phyloP scores from a whole-genome alignment of 345 rosid species.

The Aurinia saxatilis region DNA sequence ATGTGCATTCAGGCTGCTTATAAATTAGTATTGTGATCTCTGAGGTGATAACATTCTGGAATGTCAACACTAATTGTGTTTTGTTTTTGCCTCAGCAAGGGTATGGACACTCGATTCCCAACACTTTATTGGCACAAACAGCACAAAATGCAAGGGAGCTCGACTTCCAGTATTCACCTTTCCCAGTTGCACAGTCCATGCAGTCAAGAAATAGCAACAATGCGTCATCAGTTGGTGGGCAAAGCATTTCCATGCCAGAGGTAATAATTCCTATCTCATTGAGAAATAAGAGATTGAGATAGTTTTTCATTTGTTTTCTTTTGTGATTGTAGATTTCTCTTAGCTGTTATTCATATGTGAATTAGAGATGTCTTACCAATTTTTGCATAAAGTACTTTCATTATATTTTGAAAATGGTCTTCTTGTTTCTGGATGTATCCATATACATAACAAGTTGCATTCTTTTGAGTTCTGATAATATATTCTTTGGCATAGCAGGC shows the following conservation, averaged over 20 bases:
- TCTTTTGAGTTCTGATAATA: conserved; percentile 4
- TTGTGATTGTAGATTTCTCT: no score
- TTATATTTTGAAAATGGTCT: neutral
- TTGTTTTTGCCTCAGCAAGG: conserved; percentile 43
- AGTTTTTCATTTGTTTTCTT: no score
- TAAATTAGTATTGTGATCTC: neutral
- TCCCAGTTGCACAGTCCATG: conserved; percentile 60
- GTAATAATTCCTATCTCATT: conserved; percentile 29
- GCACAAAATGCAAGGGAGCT: conserved; percentile 71
- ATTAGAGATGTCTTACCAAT: neutral
- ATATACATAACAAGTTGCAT: neutral
- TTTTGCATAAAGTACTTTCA: no score
- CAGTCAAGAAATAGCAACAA: conserved; percentile 59
- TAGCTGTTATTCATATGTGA: neutral
- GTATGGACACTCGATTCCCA: conserved; percentile 68
- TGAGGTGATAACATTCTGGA: neutral
- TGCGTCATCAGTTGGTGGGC: conserved; percentile 60
- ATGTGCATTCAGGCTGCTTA: neutral
- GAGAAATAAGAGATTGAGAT: no score
- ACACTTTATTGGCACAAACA: conserved; percentile 59
- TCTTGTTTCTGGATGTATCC: neutral
- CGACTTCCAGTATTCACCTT: conserved; percentile 77
- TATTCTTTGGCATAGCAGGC: conserved; percentile 36
- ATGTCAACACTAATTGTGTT: neutral
- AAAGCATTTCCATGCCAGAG: conserved; percentile 76